A percentile compares a stretch with the other conserved stretches of the same genome.
phyloP scores from a whole-genome alignment of 257 asterid species.

The Orobanche coerulescens region DNA sequence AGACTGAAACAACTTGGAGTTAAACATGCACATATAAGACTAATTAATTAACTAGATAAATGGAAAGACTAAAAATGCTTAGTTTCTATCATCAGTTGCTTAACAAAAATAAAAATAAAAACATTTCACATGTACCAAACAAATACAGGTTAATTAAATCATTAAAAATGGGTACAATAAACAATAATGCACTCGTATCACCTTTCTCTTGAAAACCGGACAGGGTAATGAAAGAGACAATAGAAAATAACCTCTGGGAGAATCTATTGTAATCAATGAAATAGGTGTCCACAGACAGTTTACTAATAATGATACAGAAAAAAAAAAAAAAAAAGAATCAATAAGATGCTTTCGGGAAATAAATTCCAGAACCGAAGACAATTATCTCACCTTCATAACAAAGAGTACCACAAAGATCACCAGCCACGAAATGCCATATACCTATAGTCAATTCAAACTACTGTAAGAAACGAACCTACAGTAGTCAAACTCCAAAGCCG shows the following conservation, averaged over 20 bases:
- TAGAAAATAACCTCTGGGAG: background rate
- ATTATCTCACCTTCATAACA: constrained; percentile 78
- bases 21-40: too few relatives aligned
- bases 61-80: too few relatives aligned
- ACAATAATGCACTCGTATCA: background rate
- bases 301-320: too few relatives aligned
- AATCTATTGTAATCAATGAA: background rate
- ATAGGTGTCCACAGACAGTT: background rate
- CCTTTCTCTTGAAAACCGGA: background rate
- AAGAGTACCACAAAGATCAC: constrained; percentile 74
- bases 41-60: too few relatives aligned
- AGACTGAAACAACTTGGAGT: background rate
- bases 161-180: background rate
- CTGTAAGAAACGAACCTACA: background rate
- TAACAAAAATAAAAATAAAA: too few relatives aligned
- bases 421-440: constrained; percentile 91
- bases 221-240: background rate
- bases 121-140: too few relatives aligned
- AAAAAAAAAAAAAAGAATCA: too few relatives aligned
- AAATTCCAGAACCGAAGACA: background rate
- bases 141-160: too few relatives aligned
- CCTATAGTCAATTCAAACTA: constrained; percentile 36
- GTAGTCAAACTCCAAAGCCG: background rate
- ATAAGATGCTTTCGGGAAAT: too few relatives aligned
- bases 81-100: too few relatives aligned